Percentiles rank a stretch among this genome's conserved stretches.
phyloP scores from a whole-genome alignment of 108 stramenopile species.

The Skeletonema tropicum region DNA sequence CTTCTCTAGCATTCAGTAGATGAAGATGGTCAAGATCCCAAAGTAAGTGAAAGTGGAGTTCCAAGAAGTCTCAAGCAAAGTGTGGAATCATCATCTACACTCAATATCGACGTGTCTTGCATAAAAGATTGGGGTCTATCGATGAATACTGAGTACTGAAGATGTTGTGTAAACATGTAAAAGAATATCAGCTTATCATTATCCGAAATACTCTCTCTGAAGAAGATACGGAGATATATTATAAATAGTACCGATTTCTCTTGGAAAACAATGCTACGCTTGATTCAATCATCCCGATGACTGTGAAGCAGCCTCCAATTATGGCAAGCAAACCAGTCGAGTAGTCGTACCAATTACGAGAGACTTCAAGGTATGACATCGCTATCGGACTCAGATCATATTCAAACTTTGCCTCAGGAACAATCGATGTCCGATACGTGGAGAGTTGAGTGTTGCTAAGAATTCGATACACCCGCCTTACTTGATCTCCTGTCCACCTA shows the following conservation, averaged over 20 bases:
- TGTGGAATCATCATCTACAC: too few relatives aligned
- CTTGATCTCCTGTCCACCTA: slow-evolving; percentile 16
- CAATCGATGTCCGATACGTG: slow-evolving; percentile 58
- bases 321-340: slow-evolving; percentile 93
- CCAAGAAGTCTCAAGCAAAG: too few relatives aligned
- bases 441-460: slow-evolving; percentile 73
- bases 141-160: too few relatives aligned
- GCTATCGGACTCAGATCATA: slow-evolving; percentile 90
- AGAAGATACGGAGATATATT: too few relatives aligned
- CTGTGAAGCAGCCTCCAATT: slow-evolving; percentile 95
- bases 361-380: slow-evolving; percentile 62
- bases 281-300: slow-evolving; percentile 88
- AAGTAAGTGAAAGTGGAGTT: too few relatives aligned
- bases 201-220: too few relatives aligned
- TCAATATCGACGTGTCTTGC: too few relatives aligned
- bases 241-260: slow-evolving; percentile 4
- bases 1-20: too few relatives aligned
- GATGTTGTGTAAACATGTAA: too few relatives aligned
- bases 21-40: too few relatives aligned
- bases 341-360: slow-evolving; percentile 92
- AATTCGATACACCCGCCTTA: slow-evolving; percentile 63
- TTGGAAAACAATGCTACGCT: slow-evolving; percentile 35
- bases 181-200: too few relatives aligned
- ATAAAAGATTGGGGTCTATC: too few relatives aligned
- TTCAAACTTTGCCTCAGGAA: slow-evolving; percentile 85